Evolutionary conservation across 305 asterid genomes (phyloP), one percentile per base, ranked within the genome.

Genomic region (Andrographis paniculata): DNA sequence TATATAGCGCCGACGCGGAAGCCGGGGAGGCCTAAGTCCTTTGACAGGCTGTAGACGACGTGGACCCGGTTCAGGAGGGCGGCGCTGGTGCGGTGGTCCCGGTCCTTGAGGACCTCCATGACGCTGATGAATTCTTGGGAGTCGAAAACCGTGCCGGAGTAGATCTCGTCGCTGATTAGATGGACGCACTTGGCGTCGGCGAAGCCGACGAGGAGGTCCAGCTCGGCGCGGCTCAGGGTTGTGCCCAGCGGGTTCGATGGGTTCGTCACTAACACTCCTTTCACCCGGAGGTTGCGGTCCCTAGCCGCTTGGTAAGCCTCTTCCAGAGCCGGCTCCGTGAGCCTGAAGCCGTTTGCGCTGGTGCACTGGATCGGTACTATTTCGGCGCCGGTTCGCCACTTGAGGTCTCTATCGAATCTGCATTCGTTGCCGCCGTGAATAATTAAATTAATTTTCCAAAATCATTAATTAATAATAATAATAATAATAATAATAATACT

Each of bases 401-500:
- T 87, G 1, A 87, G 71, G 68, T 87, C 96, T 65, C 96, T 80
- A 50, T 87, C 96, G 42, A 87, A 87, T 15, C 95, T 85, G 79
- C 76, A 77, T 63, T 61, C 31, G 40, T 44, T 18, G 18, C 41
- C 2, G 0, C 38, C 8, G 18, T 17, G 9, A n/a, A n/a, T n/a
- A n/a, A n/a, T n/a, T n/a, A n/a, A n/a, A n/a, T n/a, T n/a, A n/a
- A n/a, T n/a, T n/a, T n/a, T n/a, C n/a, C n/a, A 24, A 4, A 24
- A 24, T 24, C 30, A 24, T 24, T 24, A 24, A 24, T 24, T 24
- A 24, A 24, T 8, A 3, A 24, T 3, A 4, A 24, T 24, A 8
- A 24, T 24, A 3, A 8, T 24, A 3, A 3, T 3, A 24, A 24
- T 24, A 24, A 24, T 24, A 4, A 24, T 8, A 3, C 30, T 24